These are phyloP conservation scores for Solidago caesia DNA, from an alignment of 129 eudicot species.

Conservation along the genomic window DNA sequence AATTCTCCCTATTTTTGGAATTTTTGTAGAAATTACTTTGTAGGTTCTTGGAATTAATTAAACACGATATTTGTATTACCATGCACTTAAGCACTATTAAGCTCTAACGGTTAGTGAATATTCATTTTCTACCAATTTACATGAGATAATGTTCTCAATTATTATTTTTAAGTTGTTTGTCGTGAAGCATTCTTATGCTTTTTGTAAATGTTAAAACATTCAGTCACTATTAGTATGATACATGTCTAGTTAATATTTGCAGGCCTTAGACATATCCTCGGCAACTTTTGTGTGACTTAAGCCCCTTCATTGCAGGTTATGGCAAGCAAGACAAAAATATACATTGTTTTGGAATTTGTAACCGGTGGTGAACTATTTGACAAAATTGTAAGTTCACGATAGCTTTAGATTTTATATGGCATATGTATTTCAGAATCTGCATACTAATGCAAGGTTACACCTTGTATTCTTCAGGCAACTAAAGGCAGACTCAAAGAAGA, in stretches of 20 bases:
- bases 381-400: constrained; percentile 72
- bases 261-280: too few relatives aligned
- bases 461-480: constrained; percentile 54
- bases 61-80: too few relatives aligned
- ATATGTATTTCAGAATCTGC: background rate
- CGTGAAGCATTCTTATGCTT: background rate
- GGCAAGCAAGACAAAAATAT: constrained; percentile 93
- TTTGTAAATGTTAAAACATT: background rate
- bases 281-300: constrained; percentile 15
- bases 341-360: constrained; percentile 85
- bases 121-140: background rate
- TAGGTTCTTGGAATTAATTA: too few relatives aligned
- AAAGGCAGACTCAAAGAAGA: constrained; percentile 96
- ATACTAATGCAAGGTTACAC: constrained; percentile 6
- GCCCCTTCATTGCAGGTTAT: constrained; percentile 52
- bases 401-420: background rate
- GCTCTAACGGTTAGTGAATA: too few relatives aligned
- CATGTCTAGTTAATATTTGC: background rate
- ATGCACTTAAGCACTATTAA: too few relatives aligned
- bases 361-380: constrained; percentile 98
- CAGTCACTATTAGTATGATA: constrained; percentile 6
- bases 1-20: too few relatives aligned
- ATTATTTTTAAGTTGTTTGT: background rate
- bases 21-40: too few relatives aligned
- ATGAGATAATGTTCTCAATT: background rate